phyloP scores from a whole-genome alignment of 2,329 filamentous ascomycete species.

The Stylonectria norvegica region DNA sequence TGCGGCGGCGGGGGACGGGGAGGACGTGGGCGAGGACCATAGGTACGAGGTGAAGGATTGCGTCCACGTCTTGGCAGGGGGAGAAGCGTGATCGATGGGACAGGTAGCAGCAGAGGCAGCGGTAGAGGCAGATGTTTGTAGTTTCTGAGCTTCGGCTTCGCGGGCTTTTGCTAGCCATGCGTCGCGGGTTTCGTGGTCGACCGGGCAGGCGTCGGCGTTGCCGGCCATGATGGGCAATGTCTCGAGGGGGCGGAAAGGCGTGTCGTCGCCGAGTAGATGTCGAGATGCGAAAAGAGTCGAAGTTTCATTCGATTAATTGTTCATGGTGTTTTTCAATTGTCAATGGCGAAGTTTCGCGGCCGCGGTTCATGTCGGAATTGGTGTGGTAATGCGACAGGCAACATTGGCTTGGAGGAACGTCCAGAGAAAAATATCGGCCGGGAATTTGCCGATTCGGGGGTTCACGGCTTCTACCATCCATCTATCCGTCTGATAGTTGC shows the following conservation, averaged over 20 bases:
- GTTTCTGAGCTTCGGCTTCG: constrained; percentile 43
- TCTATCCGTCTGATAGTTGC: too few relatives aligned
- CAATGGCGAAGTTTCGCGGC: too few relatives aligned
- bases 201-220: constrained; percentile 62
- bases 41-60: constrained; percentile 41
- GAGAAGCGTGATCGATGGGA: constrained; percentile 33
- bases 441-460: constrained; percentile 3
- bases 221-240: constrained; percentile 25
- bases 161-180: constrained; percentile 75
- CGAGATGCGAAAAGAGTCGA: too few relatives aligned
- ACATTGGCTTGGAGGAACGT: neutral
- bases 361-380: neutral
- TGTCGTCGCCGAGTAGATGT: neutral
- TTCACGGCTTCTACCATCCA: too few relatives aligned
- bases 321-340: neutral
- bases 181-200: constrained; percentile 85
- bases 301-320: too few relatives aligned
- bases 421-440: constrained; percentile 2
- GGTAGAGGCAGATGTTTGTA: constrained; percentile 17
- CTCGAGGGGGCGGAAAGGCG: neutral
- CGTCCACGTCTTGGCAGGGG: constrained; percentile 38
- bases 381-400: neutral
- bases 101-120: constrained; percentile 22
- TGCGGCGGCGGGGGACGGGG: constrained; percentile 16
- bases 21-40: constrained; percentile 36